Evolutionary conservation across 1,139 yeast species (phyloP), one percentile per base, ranked within the genome.

Genomic region (Protomyces pachydermus): DNA sequence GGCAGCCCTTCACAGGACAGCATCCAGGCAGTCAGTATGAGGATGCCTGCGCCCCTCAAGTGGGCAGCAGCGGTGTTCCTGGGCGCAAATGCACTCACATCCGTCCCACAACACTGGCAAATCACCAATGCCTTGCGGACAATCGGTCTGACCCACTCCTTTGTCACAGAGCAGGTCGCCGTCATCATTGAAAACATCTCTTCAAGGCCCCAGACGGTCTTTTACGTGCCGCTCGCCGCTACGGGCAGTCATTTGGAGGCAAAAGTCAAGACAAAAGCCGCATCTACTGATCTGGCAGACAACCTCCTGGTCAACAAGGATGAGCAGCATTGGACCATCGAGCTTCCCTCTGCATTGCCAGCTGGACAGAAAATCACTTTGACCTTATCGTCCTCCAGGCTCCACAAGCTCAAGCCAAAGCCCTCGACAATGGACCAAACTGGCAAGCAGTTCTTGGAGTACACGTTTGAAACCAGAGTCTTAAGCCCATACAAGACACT

Each of bases 121-220:
- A 75, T 76, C 66, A 63, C 68, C 52, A 68, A 74, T 35, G 65
- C 73, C 46, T 50, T 69, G 20, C 75, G 75, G 54, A 70, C 72
- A 12, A 72, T 90, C 53, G 97, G 91, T 71, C 79, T 91, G 64
- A 73, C 82, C 39, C 83, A 83, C 69, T 77, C 91, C 5, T 91
- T 86, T 72, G 80, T 85, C 63, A 84, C 83, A 69, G 96, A 88
- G 73, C 78, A 83, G 14, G 77, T 81, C 63, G 75, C 81, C 42
- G 71, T 91, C 61, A 81, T 79, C 60, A 79, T 85, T 64, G 82
- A 77, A 70, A 93, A 91, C 76, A 76, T 80, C 53, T 90, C 81
- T 50, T 67, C 75, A 5, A 75, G 76, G 60, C 87, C 95, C 4
- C 79, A 78, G 67, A 72, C 74, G 48, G 82, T 78, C 65, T 91